phyloP scores from a whole-genome alignment of 1,284 basidiomycete species.

The Mycosarcoma mackinlayi region DNA sequence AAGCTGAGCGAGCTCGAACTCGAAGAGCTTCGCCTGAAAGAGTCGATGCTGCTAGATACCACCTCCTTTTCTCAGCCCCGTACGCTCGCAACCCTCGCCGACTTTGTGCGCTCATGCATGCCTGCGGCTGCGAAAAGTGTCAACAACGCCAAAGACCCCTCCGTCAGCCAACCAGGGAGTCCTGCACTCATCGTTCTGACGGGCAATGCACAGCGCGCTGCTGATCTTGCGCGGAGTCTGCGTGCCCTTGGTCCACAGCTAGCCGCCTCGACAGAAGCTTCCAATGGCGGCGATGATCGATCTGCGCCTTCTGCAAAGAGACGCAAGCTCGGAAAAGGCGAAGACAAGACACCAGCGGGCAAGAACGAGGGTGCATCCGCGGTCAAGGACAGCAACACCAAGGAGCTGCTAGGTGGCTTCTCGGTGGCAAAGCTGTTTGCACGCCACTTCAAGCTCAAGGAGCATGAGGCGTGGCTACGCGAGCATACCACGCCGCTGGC shows the following conservation, averaged over 20 bases:
- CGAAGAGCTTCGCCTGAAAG: slow-evolving; percentile 50
- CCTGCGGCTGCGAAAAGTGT: slow-evolving; percentile 25
- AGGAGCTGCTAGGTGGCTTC: slow-evolving; percentile 29
- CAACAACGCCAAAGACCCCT: slow-evolving; percentile 18
- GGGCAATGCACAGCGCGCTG: slow-evolving; percentile 62
- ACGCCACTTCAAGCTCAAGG: slow-evolving; percentile 64
- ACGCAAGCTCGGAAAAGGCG: slow-evolving; percentile 22
- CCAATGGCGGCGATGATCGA: slow-evolving; percentile 10
- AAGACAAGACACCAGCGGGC: slow-evolving; percentile 4
- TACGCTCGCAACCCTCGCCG: slow-evolving; percentile 30
- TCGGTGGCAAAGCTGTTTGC: slow-evolving; percentile 65
- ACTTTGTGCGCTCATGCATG: slow-evolving; percentile 47
- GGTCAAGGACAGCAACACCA: slow-evolving; percentile 8
- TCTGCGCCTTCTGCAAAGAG: slow-evolving; percentile 28
- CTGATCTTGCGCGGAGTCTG: slow-evolving; percentile 54
- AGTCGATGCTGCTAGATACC: slow-evolving; percentile 51
- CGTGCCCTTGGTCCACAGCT: slow-evolving; percentile 44
- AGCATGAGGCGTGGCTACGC: slow-evolving; percentile 57
- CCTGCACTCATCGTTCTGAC: slow-evolving; percentile 56
- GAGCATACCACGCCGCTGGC: slow-evolving; percentile 55
- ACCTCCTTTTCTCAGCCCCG: slow-evolving; percentile 30
- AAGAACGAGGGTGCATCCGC: slow-evolving; percentile 13
- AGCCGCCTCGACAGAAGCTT: slow-evolving; percentile 15
- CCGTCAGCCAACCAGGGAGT: slow-evolving; percentile 26
- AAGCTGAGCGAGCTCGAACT: slow-evolving; percentile 61